Conservation (phyloP, 495 filamentous ascomycete genomes). For the Penicillium robsamsonii region DNA sequence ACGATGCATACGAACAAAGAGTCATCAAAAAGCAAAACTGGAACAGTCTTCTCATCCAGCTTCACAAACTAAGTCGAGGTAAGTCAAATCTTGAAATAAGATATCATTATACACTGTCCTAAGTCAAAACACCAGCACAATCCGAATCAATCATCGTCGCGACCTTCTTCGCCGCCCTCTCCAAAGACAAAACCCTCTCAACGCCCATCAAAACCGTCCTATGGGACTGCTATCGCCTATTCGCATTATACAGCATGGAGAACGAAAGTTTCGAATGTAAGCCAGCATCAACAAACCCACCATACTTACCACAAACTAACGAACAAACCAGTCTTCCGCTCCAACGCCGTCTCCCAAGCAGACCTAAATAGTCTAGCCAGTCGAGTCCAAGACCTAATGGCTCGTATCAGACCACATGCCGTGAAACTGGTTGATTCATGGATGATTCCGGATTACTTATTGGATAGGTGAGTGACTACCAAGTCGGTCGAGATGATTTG, state of each 20-base stretch:
- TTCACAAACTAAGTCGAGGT: conserved; percentile 46
- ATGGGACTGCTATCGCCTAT: conserved; percentile 42
- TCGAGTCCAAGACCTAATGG: conserved; percentile 42
- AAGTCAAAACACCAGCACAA: conserved; percentile 27
- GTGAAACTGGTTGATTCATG: conserved; percentile 48
- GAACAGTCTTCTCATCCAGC: conserved; percentile 46
- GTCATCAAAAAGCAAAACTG: conserved; percentile 44
- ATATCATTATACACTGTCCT: not conserved
- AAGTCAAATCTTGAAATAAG: not conserved
- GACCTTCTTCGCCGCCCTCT: conserved; percentile 39
- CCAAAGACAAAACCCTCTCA: conserved; percentile 25
- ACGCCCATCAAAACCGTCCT: conserved; percentile 23
- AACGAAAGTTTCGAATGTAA: conserved; percentile 34
- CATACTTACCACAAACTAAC: not conserved
- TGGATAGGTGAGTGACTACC: conserved; percentile 35
- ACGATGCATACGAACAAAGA: conserved; percentile 42
- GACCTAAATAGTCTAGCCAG: conserved; percentile 34
- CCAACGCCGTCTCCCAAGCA: conserved; percentile 32
- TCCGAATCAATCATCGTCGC: conserved; percentile 46
- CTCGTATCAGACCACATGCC: conserved; percentile 44
- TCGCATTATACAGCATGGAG: conserved; percentile 44
- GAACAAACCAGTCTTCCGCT: conserved; percentile 29
- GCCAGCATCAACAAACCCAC: not conserved
- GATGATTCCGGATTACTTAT: conserved; percentile 48
- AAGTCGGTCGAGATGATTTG: not conserved